Evolutionary conservation across 805 yeast species (phyloP).

Genomic region (Candida incommunis): DNA sequence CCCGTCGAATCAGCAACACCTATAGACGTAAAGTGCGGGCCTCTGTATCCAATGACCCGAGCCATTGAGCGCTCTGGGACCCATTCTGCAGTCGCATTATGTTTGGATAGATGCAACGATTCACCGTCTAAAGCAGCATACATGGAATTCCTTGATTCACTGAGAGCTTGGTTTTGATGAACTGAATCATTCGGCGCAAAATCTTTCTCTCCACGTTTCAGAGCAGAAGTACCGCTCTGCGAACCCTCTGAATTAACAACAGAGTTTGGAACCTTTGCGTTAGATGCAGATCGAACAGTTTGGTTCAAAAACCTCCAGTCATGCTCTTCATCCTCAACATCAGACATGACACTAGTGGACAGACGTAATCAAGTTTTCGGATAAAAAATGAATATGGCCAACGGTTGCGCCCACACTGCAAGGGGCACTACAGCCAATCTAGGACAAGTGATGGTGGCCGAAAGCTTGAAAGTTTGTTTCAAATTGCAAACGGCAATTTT

Average conservation of each 20-base stretch:
- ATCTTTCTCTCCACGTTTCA: conserved; percentile 70
- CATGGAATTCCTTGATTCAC: conserved; percentile 54
- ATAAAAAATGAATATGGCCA: no score
- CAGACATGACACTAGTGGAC: conserved; percentile 5
- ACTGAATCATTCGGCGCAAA: conserved; percentile 68
- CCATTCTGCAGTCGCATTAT: conserved; percentile 39
- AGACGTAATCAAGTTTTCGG: no score
- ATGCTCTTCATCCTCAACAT: conserved; percentile 24
- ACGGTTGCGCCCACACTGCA: no score
- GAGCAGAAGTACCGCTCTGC: conserved; percentile 5
- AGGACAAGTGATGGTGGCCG: no score
- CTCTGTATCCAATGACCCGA: conserved; percentile 39
- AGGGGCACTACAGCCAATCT: no score
- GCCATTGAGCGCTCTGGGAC: conserved; percentile 21
- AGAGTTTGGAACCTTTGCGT: conserved; percentile 2
- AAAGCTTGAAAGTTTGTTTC: no score
- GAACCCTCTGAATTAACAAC: neutral
- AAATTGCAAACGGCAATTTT: no score
- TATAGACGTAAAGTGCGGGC: conserved; percentile 58
- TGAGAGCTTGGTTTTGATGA: conserved; percentile 34
- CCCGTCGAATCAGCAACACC: conserved; percentile 44
- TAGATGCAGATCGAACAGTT: neutral
- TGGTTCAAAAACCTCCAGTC: conserved; percentile 24
- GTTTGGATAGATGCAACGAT: conserved; percentile 28
- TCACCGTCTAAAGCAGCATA: conserved; percentile 40